These are phyloP conservation scores for Lolium perenne DNA, from an alignment of 176 grass and related monocot species.

Conservation along the genomic window DNA sequence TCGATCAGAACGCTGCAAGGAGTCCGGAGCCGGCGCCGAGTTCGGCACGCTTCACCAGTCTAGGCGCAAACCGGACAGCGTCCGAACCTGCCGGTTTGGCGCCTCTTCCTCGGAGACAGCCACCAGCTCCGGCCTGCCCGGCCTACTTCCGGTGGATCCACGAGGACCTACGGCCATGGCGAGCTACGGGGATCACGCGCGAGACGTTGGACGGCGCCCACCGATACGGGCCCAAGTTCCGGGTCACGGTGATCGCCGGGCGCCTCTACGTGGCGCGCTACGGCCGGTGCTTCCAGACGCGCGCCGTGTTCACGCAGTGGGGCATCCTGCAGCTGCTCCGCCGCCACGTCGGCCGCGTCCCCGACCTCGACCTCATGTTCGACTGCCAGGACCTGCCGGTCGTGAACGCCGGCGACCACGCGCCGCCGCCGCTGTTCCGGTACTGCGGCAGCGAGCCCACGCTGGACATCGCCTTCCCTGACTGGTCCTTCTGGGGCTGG, in stretches of 20 bases:
- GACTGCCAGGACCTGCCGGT: constrained; percentile 59
- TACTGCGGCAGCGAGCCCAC: constrained; percentile 61
- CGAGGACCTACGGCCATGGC: constrained; percentile 71
- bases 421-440: constrained; percentile 52
- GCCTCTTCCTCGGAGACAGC: neutral
- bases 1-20: neutral
- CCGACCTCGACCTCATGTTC: constrained; percentile 75
- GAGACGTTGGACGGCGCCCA: constrained; percentile 41
- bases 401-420: neutral
- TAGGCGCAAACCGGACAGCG: neutral
- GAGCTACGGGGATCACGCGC: constrained; percentile 47
- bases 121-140: constrained; percentile 32
- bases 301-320: constrained; percentile 56
- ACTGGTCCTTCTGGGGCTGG: constrained; percentile 82
- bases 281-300: constrained; percentile 53
- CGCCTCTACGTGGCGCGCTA: constrained; percentile 51
- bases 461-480: constrained; percentile 66
- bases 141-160: constrained; percentile 77
- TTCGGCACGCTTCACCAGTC: neutral
- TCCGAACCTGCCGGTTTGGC: neutral
- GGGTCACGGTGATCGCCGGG: constrained; percentile 44
- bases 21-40: neutral
- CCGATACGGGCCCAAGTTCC: constrained; percentile 49
- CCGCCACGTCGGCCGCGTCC: constrained; percentile 52
- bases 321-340: constrained; percentile 75